A percentile compares a stretch with the other conserved stretches of the same genome.
These are phyloP conservation scores for Mycena polygramma DNA, from an alignment of 768 basidiomycete species.

Conservation along the genomic window DNA sequence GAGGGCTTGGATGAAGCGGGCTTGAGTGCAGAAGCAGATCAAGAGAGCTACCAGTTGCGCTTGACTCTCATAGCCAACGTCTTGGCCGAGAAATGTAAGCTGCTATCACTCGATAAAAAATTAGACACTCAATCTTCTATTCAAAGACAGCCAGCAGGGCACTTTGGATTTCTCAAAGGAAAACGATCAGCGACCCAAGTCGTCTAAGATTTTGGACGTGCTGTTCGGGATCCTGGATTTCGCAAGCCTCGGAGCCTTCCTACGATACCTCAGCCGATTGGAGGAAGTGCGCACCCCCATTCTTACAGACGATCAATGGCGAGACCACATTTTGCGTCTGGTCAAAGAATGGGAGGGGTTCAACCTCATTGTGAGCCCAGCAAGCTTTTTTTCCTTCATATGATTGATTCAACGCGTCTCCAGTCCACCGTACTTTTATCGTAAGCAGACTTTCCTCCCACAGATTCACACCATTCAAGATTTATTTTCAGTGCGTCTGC, in stretches of 20 bases:
- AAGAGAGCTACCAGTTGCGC: too few relatives aligned
- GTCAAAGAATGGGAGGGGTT: slow-evolving; percentile 30
- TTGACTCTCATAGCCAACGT: too few relatives aligned
- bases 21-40: too few relatives aligned
- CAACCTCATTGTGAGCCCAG: slow-evolving; percentile 27
- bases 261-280: slow-evolving; percentile 22
- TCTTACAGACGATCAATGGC: slow-evolving; percentile 24
- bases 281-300: slow-evolving; percentile 23
- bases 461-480: background rate
- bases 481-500: slow-evolving; percentile 22
- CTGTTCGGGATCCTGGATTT: slow-evolving; percentile 20
- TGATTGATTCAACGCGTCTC: background rate
- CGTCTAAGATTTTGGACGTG: background rate
- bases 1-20: too few relatives aligned
- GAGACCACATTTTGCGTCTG: slow-evolving; percentile 20
- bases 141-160: too few relatives aligned
- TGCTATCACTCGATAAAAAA: too few relatives aligned
- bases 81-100: too few relatives aligned
- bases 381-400: background rate
- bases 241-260: slow-evolving; percentile 22
- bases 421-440: slow-evolving; percentile 23
- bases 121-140: too few relatives aligned
- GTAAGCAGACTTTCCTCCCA: background rate
- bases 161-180: background rate
- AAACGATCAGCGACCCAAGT: background rate